Evolutionary conservation across 495 filamentous ascomycete species (phyloP).

Genomic region (Neurospora sp.): DNA sequence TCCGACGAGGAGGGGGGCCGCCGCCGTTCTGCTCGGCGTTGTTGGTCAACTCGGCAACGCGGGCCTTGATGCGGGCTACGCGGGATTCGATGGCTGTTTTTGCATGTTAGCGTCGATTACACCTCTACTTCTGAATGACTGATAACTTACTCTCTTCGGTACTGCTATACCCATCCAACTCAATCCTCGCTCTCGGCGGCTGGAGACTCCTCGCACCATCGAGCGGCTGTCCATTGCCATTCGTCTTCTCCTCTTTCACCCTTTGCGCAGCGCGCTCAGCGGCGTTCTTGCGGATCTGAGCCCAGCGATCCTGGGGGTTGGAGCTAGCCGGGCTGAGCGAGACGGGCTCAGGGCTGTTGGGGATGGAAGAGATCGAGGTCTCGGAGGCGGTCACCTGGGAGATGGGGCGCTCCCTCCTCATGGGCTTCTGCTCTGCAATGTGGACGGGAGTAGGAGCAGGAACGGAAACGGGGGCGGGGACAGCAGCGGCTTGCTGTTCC

Average conservation of each 20-base stretch:
- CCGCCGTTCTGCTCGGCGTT: slow-evolving; percentile 28
- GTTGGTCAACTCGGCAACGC: slow-evolving; percentile 87
- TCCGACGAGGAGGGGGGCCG: neutral
- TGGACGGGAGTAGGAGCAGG: slow-evolving; percentile 10
- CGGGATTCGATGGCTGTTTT: slow-evolving; percentile 78
- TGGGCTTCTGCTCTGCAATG: neutral
- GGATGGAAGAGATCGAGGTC: neutral
- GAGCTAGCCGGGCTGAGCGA: neutral
- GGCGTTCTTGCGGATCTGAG: slow-evolving; percentile 89
- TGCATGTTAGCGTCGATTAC: slow-evolving; percentile 16
- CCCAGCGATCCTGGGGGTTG: slow-evolving; percentile 65
- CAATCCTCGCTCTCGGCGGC: slow-evolving; percentile 42
- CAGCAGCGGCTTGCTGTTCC: slow-evolving; percentile 18
- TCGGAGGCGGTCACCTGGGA: slow-evolving; percentile 18
- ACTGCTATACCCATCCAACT: slow-evolving; percentile 71
- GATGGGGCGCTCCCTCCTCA: slow-evolving; percentile 5
- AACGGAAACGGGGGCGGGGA: slow-evolving; percentile 33
- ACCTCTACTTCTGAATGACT: too few relatives aligned
- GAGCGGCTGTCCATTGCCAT: slow-evolving; percentile 21
- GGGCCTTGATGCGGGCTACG: slow-evolving; percentile 93
- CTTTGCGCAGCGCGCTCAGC: slow-evolving; percentile 59
- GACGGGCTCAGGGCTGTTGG: neutral
- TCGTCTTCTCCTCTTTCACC: slow-evolving; percentile 43
- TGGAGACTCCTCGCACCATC: neutral
- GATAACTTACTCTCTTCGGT: slow-evolving; percentile 84